Base-by-base conservation (phyloP, 1,284 basidiomycete genomes). In the Tylopilus sp. region DNA sequence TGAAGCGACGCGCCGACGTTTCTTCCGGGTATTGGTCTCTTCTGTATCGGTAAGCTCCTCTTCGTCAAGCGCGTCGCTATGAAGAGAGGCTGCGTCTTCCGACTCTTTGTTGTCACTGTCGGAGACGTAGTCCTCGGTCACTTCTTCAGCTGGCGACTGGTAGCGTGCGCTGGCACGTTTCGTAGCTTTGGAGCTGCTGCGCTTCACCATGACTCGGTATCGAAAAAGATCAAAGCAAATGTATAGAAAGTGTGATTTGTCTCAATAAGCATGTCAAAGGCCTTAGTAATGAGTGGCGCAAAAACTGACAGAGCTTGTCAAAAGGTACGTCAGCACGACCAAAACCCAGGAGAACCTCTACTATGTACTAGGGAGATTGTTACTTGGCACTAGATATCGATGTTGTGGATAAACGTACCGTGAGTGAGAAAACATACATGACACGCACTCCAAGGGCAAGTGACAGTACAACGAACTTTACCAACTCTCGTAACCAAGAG, bases 31-130 rank as follows among this genome's bases (percentile, higher is more conserved):
- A 34, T 34, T 13, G 2, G n/a, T 19, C 31, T 41, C 44, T 7
- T 3, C 13, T 16, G 18, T 33, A n/a, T 48, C 31, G 40, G 55
- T 57, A 33, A 49, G 49, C 37, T 70, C 69, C 16, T 73, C 71
- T 16, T 75, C 73, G 52, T 80, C 78, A 39, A 80, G 63, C 39
- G 73, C 75, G 59, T 80, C 77, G 52, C 78, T 80, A 53, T 78
- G 61, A 6, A 68, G 25, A 16, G 64, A 65, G 19, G 35, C 29
- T n/a, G 46, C 38, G 38, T 55, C 55, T 3, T 23, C 21, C 21
- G 3, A 23, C 21, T 23, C 21, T 35, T 54, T 50, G 19, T 35
- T 29, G 39, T 55, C 51, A 19, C 42, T 54, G 35, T 15, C 48
- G 18, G 48, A 52, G 29, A 46, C 35, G 23, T 42, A 25, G 30